These are phyloP conservation scores for Hygrophorus pudorinus DNA, from an alignment of 768 basidiomycete species.

Conservation along the genomic window DNA sequence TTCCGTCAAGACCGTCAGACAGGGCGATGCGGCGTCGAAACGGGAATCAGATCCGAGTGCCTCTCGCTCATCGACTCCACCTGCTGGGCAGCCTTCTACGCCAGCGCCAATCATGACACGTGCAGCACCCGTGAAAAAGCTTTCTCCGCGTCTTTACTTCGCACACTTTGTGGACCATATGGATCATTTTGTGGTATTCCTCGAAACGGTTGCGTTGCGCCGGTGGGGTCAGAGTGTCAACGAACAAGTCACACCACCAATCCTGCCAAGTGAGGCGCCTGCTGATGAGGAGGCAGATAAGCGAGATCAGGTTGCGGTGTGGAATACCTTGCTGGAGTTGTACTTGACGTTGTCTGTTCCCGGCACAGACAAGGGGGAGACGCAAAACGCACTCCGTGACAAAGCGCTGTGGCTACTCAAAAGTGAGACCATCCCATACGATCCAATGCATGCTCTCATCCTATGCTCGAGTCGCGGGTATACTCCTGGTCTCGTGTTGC, in stretches of 20 bases:
- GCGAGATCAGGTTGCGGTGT: constrained; percentile 73
- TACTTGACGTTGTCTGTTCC: constrained; percentile 59
- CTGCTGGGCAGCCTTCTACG: constrained; percentile 24
- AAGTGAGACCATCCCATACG: constrained; percentile 60
- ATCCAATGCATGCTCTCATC: constrained; percentile 88
- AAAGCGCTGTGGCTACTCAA: constrained; percentile 71
- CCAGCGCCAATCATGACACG: constrained; percentile 12
- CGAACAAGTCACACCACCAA: constrained; percentile 17
- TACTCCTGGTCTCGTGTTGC: constrained; percentile 73
- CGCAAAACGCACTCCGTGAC: constrained; percentile 28
- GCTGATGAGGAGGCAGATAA: constrained; percentile 41
- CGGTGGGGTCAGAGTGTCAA: constrained; percentile 75
- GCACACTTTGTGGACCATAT: constrained; percentile 91
- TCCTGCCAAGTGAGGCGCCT: constrained; percentile 10
- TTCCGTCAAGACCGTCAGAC: constrained; percentile 35
- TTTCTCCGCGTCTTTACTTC: constrained; percentile 83
- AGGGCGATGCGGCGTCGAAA: constrained; percentile 25
- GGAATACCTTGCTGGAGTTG: constrained; percentile 93
- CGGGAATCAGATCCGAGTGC: constrained; percentile 28
- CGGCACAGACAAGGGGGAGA: constrained; percentile 11
- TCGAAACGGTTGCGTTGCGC: constrained; percentile 74
- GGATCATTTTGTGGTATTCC: constrained; percentile 71
- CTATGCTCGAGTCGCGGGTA: constrained; percentile 81
- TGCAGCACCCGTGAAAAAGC: constrained; percentile 35
- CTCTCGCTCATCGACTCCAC: constrained; percentile 21